These are phyloP conservation scores for Cymbomonas tetramitiformis DNA, from an alignment of 139 green algal genomes.

Conservation along the genomic window DNA sequence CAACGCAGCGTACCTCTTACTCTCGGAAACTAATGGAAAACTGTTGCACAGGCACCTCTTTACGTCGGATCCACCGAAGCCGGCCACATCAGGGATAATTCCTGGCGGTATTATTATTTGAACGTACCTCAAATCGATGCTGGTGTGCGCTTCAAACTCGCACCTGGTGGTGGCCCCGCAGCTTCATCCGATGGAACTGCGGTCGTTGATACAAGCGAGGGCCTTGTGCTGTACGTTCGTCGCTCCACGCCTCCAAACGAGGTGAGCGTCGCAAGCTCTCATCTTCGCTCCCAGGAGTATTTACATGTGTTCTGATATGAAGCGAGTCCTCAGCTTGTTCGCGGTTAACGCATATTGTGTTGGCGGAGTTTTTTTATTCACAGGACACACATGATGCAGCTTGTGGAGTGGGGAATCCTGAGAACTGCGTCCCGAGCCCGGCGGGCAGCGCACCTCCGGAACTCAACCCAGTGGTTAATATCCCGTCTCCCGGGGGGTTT, in stretches of 20 bases:
- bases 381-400: too few relatives aligned
- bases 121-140: background rate
- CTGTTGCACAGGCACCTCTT: background rate
- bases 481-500: background rate
- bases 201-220: background rate
- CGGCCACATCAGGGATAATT: background rate
- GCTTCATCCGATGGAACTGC: background rate
- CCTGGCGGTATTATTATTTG: constrained; percentile 4
- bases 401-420: constrained; percentile 1
- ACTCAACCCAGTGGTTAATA: too few relatives aligned
- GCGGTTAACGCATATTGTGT: too few relatives aligned
- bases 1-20: background rate
- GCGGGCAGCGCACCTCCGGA: background rate
- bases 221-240: background rate
- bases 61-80: background rate
- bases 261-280: too few relatives aligned
- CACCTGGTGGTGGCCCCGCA: too few relatives aligned
- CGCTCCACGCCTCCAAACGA: background rate
- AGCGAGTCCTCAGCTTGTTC: too few relatives aligned
- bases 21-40: background rate
- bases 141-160: background rate
- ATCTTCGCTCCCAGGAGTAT: too few relatives aligned
- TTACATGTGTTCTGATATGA: too few relatives aligned
- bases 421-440: background rate
- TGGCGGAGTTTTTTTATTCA: too few relatives aligned